phyloP scores from a whole-genome alignment of 2,329 filamentous ascomycete species.

The Colletotrichum cordylinicola region DNA sequence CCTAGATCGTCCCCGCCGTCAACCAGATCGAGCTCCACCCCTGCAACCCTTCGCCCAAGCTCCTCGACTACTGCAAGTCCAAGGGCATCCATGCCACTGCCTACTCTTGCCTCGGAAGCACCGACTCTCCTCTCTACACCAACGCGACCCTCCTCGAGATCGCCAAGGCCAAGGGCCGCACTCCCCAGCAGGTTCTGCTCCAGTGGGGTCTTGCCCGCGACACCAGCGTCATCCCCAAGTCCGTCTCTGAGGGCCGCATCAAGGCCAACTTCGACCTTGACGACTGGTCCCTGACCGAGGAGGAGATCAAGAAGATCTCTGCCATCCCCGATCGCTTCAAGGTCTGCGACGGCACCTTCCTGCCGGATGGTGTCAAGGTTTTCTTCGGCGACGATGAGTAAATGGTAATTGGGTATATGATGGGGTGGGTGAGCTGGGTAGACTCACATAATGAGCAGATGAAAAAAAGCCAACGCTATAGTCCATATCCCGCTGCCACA shows the following conservation, averaged over 20 bases:
- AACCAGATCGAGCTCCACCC: constrained; percentile 87
- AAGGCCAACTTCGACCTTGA: constrained; percentile 77
- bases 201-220: constrained; percentile 83
- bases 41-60: constrained; percentile 81
- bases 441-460: constrained; percentile 12
- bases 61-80: constrained; percentile 72
- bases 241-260: constrained; percentile 75
- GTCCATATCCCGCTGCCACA: not conserved
- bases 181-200: constrained; percentile 77
- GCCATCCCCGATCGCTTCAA: constrained; percentile 79
- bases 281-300: constrained; percentile 74
- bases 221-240: constrained; percentile 87
- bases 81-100: constrained; percentile 79
- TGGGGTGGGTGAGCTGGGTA: not conserved
- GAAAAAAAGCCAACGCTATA: constrained; percentile 2
- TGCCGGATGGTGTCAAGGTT: constrained; percentile 69
- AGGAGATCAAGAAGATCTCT: constrained; percentile 74
- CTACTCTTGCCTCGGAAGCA: constrained; percentile 77
- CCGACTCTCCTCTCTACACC: constrained; percentile 72
- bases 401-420: constrained; percentile 8
- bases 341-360: constrained; percentile 77
- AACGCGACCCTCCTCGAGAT: constrained; percentile 67
- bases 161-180: constrained; percentile 70
- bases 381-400: constrained; percentile 87
- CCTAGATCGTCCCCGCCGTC: constrained; percentile 65